phyloP scores from a whole-genome alignment of 345 rosid species.

The Laguncularia racemosa region DNA sequence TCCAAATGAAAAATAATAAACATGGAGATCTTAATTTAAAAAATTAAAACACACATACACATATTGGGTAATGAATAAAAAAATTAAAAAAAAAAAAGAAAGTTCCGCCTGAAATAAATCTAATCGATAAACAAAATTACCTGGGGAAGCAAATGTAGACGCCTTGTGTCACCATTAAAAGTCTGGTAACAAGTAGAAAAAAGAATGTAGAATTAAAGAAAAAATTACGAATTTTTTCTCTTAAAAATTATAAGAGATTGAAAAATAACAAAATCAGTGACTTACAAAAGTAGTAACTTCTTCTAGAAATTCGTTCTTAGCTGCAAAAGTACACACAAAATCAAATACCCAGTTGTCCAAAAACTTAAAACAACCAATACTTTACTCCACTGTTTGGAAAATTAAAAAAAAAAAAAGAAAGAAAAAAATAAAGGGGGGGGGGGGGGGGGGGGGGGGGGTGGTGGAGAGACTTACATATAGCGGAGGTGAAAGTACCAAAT shows the following conservation, averaged over 20 bases:
- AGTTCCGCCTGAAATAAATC: not conserved
- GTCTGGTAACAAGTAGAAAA: slow-evolving; percentile 28
- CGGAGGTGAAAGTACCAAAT: slow-evolving; percentile 36
- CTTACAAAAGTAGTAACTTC: slow-evolving; percentile 63
- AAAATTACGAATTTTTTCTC: slow-evolving; percentile 2
- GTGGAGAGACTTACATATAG: slow-evolving; percentile 26
- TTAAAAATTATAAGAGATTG: not conserved
- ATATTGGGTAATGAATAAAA: slow-evolving; percentile 2
- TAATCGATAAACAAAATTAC: slow-evolving; percentile 15
- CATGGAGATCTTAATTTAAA: slow-evolving; percentile 18
- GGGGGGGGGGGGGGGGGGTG: too few species aligned
- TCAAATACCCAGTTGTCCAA: not conserved
- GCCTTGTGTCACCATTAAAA: slow-evolving; percentile 40
- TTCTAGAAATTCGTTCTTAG: slow-evolving; percentile 55
- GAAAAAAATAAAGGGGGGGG: not conserved
- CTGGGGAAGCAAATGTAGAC: slow-evolving; percentile 67
- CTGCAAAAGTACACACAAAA: slow-evolving; percentile 29
- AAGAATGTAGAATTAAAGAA: not conserved
- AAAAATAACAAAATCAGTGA: slow-evolving; percentile 2
- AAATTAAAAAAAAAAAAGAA: not conserved
- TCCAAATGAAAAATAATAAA: slow-evolving; percentile 12
- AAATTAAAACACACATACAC: too few species aligned
- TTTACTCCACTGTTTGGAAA: too few species aligned
- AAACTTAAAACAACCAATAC: not conserved
- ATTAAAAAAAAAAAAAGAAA: not conserved